Evolutionary conservation across 768 basidiomycete species (phyloP), one percentile per base, ranked within the genome.

Genomic region (Lyophyllum atratum): DNA sequence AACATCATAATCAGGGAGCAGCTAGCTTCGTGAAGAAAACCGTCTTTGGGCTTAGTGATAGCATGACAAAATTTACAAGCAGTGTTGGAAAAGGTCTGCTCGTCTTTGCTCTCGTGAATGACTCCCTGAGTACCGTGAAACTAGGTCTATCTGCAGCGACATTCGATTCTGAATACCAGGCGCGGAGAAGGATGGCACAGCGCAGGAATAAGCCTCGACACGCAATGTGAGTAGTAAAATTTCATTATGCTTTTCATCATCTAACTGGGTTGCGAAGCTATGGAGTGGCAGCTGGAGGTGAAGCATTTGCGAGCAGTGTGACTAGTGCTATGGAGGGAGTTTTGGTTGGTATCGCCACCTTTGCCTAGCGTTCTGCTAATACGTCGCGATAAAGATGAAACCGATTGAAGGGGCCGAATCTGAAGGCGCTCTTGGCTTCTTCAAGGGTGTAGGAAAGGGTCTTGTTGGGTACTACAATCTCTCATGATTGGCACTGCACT

Each of bases 1-100:
- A 21, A 43, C 48, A 31, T 24, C 24, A 1, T 55, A 15, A 43
- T n/a, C 64, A 95, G 90, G 97, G 97, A 44, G 96, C 96, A 0
- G 94, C 95, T 7, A 98, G 95, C 69, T 95, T 99, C 64, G 91
- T 98, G 53, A 98, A 98, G 79, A 99, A 99, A 77, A 97, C 96
- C 0, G 92, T 98, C 7, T 99, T 98, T 65, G 97, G 97, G 34
- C 70, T 99, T 42, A 91, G 92, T 31, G 96, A 99, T 67, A 96
- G 93, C 68, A 79, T 99, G 69, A 95, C 95, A n/a, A 98, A 98
- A 72, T 89, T 99, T 67, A 98, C 97, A 1, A 93, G 95, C 61
- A 97, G 94, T 70, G 86, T 99, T 59, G 93, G 96, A 42, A 99
- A 99, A 81, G 95, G 94, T 91, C 43, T 45, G 22, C 40, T 26